Evolutionary conservation across 1,284 basidiomycete species (phyloP), one percentile per base, ranked within the genome.

Genomic region (Cryptococcus sp.): DNA sequence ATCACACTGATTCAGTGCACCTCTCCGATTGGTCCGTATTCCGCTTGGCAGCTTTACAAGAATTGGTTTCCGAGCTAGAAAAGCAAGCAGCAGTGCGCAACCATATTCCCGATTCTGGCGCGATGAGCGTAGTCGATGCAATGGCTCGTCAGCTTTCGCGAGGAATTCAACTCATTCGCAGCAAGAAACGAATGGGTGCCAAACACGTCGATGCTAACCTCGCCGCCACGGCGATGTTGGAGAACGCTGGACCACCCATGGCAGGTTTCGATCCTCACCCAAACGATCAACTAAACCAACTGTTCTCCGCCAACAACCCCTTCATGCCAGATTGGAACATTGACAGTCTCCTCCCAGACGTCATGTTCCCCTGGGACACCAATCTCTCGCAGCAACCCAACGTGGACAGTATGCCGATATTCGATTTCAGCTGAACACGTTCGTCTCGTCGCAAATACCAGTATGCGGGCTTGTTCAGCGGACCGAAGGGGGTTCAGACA

Each of bases 1-100:
- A 63, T 41, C 58, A 41, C 5, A 49, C 53, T 3, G 19, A 46
- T 22, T 58, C 56, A 5, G 25, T 16, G 3, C 19, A 44, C 23
- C 44, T 65, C 3, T 62, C 56, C 8, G 64, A 65, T 22, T 59
- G 58, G 61, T 63, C 61, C 2, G 25, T 65, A 16, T 58, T 65
- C n/a, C 61, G 59, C 3, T 34, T 65, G n/a, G 61, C 61, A 2
- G 52, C 51, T 2, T 19, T 65, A 4, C 59, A 61, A 40, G 62
- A 63, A 44, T 47, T 66, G 11, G 47, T 66, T 6, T 25, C 19
- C 3, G 55, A 63, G 20, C 53, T 66, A 1, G 59, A 66, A 41
- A 43, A 19, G 16, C 64, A 66, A 45, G 62, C 61, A 19, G 48
- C 25, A 4, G 59, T 40, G 22, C 19, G 64, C 22, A 61, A 66